Conservation (phyloP, 2,329 filamentous ascomycete species). For the Exophiala lecanii-corni region DNA sequence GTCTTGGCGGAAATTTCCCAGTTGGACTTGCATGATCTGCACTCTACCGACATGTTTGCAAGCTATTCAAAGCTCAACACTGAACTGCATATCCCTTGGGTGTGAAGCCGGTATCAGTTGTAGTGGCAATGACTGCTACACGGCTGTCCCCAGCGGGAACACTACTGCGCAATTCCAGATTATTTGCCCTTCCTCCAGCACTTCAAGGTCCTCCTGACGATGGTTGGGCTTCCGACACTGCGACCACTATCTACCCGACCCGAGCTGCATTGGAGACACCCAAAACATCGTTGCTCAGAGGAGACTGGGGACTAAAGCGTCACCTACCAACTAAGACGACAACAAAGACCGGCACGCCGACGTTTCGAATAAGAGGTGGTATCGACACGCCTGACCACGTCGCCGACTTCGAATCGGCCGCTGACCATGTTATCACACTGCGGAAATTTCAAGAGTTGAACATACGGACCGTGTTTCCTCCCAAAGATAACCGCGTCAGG, state of each 20-base stretch:
- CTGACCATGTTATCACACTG: conserved; percentile 74
- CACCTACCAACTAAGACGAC: conserved; percentile 73
- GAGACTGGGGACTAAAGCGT: conserved; percentile 92
- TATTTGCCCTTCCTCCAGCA: conserved; percentile 80
- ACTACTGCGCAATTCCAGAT: conserved; percentile 77
- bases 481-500: conserved; percentile 3
- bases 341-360: conserved; percentile 65
- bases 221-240: conserved; percentile 57
- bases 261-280: conserved; percentile 78
- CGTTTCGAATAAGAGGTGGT: conserved; percentile 65
- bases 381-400: conserved; percentile 83
- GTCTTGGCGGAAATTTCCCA: too few species aligned
- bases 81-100: too few species aligned
- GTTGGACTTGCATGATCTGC: too few species aligned
- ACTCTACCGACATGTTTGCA: too few species aligned
- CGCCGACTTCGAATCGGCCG: conserved; percentile 80
- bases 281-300: conserved; percentile 63
- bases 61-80: too few species aligned
- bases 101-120: conserved; percentile 22
- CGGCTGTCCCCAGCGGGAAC: conserved; percentile 57
- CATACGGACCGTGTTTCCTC: conserved; percentile 46
- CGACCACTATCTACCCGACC: conserved; percentile 74
- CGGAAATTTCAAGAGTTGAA: conserved; percentile 82
- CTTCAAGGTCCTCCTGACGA: conserved; percentile 57
- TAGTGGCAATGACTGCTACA: conserved; percentile 39